phyloP scores from a whole-genome alignment of 2,329 filamentous ascomycete species.

The Trichoderma afroharzianum region DNA sequence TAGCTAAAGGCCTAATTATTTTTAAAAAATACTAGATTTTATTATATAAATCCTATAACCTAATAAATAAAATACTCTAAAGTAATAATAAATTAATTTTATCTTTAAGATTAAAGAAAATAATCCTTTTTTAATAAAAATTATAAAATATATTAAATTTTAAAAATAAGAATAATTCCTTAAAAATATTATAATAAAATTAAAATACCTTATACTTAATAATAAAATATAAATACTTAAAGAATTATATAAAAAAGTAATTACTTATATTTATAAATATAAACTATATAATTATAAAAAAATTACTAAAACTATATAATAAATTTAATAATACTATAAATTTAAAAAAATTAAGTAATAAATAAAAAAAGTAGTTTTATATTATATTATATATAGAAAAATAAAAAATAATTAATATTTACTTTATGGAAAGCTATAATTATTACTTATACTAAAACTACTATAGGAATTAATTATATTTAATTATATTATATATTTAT shows the following conservation, averaged over 20 bases:
- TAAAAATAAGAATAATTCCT: not conserved
- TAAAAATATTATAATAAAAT: not conserved
- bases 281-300: not conserved
- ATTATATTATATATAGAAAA: not conserved
- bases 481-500: not conserved
- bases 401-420: not conserved
- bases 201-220: not conserved
- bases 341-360: not conserved
- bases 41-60: too few species aligned
- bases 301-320: not conserved
- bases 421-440: not conserved
- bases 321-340: not conserved
- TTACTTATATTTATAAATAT: not conserved
- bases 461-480: not conserved
- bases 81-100: not conserved
- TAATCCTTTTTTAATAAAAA: not conserved
- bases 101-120: not conserved
- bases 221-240: not conserved
- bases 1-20: too few species aligned
- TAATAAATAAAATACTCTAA: too few species aligned
- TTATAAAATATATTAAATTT: not conserved
- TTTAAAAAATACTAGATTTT: too few species aligned
- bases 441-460: not conserved
- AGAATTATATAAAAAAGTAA: not conserved
- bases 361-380: too few species aligned